Conservation (phyloP, 2,329 filamentous ascomycete species). For the Beauveria sp. region DNA sequence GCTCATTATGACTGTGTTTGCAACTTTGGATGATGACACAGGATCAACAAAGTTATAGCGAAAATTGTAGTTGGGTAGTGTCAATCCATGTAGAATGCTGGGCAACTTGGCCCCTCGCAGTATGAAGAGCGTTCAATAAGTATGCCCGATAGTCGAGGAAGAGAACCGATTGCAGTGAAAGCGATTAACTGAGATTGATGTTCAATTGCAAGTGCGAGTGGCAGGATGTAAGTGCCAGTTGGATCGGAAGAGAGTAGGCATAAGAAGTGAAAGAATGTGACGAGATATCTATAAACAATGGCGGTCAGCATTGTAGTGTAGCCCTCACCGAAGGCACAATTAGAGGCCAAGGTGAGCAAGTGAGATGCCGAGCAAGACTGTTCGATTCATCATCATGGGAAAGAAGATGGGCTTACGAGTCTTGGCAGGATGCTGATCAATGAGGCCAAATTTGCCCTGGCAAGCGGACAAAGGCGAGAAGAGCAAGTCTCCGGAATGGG, state of each 20-base stretch:
- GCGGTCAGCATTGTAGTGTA: neutral
- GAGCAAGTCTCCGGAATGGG: neutral
- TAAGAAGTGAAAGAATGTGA: neutral
- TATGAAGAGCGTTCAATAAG: neutral
- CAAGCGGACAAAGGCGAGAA: neutral
- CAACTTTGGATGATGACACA: neutral
- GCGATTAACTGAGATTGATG: neutral
- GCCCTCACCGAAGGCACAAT: neutral
- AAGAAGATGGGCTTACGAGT: neutral
- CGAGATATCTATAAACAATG: neutral
- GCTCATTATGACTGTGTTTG: slow-evolving; percentile 3
- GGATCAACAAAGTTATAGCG: neutral
- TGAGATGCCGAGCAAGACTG: neutral
- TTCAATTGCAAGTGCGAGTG: neutral
- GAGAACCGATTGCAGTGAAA: neutral
- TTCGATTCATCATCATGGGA: neutral
- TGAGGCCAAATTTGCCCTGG: slow-evolving; percentile 2
- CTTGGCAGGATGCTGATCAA: neutral
- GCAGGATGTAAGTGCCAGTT: neutral
- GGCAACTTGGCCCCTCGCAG: neutral
- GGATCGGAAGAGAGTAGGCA: neutral
- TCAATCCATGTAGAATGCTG: neutral
- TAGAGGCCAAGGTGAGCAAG: neutral
- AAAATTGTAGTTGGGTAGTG: neutral
- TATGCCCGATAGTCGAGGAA: neutral